Evolutionary conservation across 257 asterid genomes (phyloP), one percentile per base, ranked within the genome.

Genomic region (Rhazya stricta): DNA sequence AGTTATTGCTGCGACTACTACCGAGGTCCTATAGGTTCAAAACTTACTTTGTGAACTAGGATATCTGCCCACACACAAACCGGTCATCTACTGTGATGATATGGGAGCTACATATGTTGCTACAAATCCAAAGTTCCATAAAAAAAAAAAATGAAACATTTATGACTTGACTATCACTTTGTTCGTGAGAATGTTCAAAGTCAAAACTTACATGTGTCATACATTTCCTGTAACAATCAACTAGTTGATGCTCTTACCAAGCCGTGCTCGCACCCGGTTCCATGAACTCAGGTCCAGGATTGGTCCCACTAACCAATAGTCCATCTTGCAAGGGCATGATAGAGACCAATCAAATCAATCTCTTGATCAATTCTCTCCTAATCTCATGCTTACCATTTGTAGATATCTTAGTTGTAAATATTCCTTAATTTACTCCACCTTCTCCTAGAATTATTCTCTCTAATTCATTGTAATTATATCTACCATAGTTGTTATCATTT

Each of bases 71-170:
- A 15, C 0, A 27, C 21, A n/a, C n/a, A n/a, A n/a, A n/a, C 77
- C 25, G 36, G 39, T 25, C 0, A 42, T 74, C 4, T 25, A 11
- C 11, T 74, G 71, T 74, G 77, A 74, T 10, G 58, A 58, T 45
- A 15, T 61, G 27, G 70, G 71, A 6, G 77, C 60, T 36, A 74
- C 77, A 8, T 57, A 32, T 4, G 25, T 58, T 0, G n/a, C 42
- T 60, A 70, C 60, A 1, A 58, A 43, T 27, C 71, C 77, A 1
- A 70, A 58, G 0, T 61, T 61, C 15, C 77, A 61, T 41, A 37
- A 70, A 18, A 70, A 70, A 3, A 74, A n/a, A n/a, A n/a, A n/a
- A n/a, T 60, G 67, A 60, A 13, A 3, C 67, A 60, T 60, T 13
- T 60, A 2, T n/a, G 27, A 0, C 9, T 60, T 23, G 67, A 60